phyloP scores from a whole-genome alignment of 2,329 filamentous ascomycete species.

The Cladorrhinum sp. region DNA sequence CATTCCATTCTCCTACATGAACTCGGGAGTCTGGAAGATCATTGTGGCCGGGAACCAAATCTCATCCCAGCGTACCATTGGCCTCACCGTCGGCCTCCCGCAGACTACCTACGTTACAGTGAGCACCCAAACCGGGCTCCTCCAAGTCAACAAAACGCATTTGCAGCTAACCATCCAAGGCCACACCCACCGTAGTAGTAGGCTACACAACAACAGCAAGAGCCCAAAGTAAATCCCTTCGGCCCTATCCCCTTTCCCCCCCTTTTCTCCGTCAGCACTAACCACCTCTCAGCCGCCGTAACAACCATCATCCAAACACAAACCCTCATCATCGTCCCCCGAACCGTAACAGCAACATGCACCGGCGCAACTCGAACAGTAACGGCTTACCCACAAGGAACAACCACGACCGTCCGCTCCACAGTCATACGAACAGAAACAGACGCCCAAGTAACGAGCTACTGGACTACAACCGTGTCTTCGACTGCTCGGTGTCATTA shows the following conservation, averaged over 20 bases:
- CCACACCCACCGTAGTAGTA: constrained; percentile 37
- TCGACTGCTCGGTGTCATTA: constrained; percentile 37
- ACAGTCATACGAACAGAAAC: constrained; percentile 34
- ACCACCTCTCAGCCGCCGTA: constrained; percentile 26
- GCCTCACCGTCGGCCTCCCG: constrained; percentile 33
- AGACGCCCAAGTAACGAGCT: constrained; percentile 33
- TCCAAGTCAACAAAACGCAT: too few species aligned
- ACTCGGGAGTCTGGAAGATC: constrained; percentile 37
- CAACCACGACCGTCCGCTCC: constrained; percentile 32
- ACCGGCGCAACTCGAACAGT: constrained; percentile 35
- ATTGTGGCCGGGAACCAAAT: constrained; percentile 36
- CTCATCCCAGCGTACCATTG: constrained; percentile 36
- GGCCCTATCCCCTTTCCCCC: too few species aligned
- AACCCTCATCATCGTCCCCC: constrained; percentile 34
- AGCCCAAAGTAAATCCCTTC: constrained; percentile 31
- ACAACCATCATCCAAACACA: constrained; percentile 32
- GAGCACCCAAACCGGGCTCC: constrained; percentile 14
- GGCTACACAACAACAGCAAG: constrained; percentile 38
- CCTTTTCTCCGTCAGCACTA: constrained; percentile 3
- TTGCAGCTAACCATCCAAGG: constrained; percentile 28
- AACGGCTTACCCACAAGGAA: constrained; percentile 33
- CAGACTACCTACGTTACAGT: constrained; percentile 36
- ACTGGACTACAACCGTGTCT: constrained; percentile 33
- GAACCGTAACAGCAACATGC: constrained; percentile 35
- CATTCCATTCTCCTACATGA: constrained; percentile 38